Conservation (phyloP, 208 protist species). For the Leishmania tarentolae region DNA sequence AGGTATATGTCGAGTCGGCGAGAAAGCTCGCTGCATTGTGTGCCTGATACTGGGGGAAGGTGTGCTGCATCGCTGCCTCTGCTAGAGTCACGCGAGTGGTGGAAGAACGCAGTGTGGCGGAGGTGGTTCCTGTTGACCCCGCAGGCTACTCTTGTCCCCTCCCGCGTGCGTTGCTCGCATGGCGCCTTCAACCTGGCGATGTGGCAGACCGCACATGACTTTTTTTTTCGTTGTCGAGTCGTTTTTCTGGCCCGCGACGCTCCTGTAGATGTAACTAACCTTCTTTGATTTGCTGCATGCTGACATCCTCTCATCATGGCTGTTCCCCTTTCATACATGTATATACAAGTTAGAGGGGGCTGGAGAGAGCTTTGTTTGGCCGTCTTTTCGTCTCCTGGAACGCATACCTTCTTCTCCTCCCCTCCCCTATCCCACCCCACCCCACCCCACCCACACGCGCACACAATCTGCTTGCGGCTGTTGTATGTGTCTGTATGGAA, state of each 20-base stretch:
- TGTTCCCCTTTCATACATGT: slow-evolving; percentile 13
- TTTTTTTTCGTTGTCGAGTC: not conserved
- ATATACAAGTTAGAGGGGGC: not conserved
- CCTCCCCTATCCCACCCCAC: no score
- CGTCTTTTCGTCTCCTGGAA: not conserved
- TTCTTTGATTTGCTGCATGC: not conserved
- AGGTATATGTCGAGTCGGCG: not conserved
- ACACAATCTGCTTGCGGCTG: no score
- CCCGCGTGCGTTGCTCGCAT: not conserved
- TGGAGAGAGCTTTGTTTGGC: not conserved
- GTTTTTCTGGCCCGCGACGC: no score
- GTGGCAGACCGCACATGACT: not conserved
- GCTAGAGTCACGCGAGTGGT: not conserved
- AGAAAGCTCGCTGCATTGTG: not conserved
- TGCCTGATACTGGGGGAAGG: not conserved
- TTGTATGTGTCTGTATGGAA: no score
- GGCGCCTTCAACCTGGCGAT: not conserved
- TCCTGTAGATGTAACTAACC: not conserved
- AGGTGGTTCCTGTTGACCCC: not conserved
- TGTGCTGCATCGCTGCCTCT: not conserved
- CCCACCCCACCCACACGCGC: no score
- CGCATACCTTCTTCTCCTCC: not conserved
- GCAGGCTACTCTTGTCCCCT: not conserved
- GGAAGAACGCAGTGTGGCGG: not conserved
- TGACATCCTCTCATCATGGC: not conserved